Base-by-base conservation (phyloP, 371 early-diverging fungal genomes). In the Mortierella sp. region DNA sequence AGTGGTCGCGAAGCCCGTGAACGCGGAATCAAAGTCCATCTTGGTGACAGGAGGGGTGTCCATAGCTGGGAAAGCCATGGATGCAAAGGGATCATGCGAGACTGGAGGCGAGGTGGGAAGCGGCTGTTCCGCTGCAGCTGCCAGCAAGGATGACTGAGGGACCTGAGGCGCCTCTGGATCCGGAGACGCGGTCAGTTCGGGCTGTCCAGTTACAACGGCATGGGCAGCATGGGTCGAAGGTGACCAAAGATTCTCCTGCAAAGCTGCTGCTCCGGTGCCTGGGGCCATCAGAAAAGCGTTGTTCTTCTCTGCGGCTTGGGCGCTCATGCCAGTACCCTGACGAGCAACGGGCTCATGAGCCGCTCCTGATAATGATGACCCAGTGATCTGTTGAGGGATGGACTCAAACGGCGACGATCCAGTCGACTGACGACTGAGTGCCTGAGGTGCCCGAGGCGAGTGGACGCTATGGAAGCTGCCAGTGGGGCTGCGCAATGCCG, bases 11-110 rank as follows among this genome's bases (percentile, higher is more conserved):
- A 76, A 76, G 26, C 61, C 64, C 14, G 39, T 48, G 58, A 76
- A 76, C 7, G 78, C 78, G 14, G 70, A 60, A 23, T 76, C 78
- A 53, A 76, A 76, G 31, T 76, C 78, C 50, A 69, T 57, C 60
- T 70, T 76, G 27, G 78, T 70, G 39, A 70, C 70, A 39, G 57
- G 60, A n/a, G 78, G 65, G 1, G 78, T 64, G 41, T 75, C 69
- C 61, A 75, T 61, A 9, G 65, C 50, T 6, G 78, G 78, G 78
- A 76, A 76, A 12, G 78, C 66, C 61, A 72, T 64, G 2, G 61
- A 30, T 4, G 53, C 65, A 44, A 76, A 76, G 11, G 78, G 78
- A 46, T 76, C 78, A 49, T 32, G 39, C 1, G 52, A 56, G 1
- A 34, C 28, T 31, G 70, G 58, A 7, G 61, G 50, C 7, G 72